These are phyloP conservation scores for Neurospora sp. DNA, from an alignment of 2,329 filamentous ascomycete species.

Conservation along the genomic window DNA sequence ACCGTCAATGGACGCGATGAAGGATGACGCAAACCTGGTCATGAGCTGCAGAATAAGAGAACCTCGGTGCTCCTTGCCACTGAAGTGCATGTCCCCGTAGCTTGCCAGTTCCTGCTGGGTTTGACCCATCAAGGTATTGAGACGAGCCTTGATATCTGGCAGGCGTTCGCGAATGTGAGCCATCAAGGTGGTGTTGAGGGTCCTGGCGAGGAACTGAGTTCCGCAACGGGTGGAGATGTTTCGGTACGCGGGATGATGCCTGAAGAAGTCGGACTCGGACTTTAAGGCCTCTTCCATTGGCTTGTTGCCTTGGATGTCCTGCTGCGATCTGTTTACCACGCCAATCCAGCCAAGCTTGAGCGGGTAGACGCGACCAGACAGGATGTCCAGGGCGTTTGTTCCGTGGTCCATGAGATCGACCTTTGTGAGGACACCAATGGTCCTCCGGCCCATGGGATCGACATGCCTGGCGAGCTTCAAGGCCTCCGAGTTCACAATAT, in stretches of 20 bases:
- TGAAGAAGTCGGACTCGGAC: slow-evolving; percentile 90
- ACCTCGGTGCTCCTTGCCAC: slow-evolving; percentile 90
- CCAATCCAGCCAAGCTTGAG: slow-evolving; percentile 96
- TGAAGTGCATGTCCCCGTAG: slow-evolving; percentile 96
- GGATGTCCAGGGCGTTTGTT: slow-evolving; percentile 92
- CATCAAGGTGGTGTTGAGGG: slow-evolving; percentile 92
- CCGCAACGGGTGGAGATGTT: slow-evolving; percentile 92
- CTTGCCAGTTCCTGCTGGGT: slow-evolving; percentile 97
- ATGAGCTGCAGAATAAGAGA: slow-evolving; percentile 93
- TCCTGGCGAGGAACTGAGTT: slow-evolving; percentile 89
- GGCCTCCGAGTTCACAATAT: slow-evolving; percentile 96
- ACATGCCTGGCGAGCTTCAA: slow-evolving; percentile 95
- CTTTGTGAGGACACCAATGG: slow-evolving; percentile 95
- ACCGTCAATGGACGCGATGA: slow-evolving; percentile 97
- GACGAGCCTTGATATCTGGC: slow-evolving; percentile 92
- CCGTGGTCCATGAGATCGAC: slow-evolving; percentile 98
- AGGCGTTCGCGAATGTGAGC: slow-evolving; percentile 88
- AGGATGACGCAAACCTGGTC: slow-evolving; percentile 95
- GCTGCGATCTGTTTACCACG: slow-evolving; percentile 94
- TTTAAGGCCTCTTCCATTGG: slow-evolving; percentile 86
- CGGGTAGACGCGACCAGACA: slow-evolving; percentile 94
- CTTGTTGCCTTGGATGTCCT: slow-evolving; percentile 94
- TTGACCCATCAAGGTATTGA: slow-evolving; percentile 99
- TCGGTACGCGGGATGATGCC: slow-evolving; percentile 90
- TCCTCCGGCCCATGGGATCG: slow-evolving; percentile 85